Evolutionary conservation across 139 green algal species (phyloP).

Genomic region (Marvania coccoides): DNA sequence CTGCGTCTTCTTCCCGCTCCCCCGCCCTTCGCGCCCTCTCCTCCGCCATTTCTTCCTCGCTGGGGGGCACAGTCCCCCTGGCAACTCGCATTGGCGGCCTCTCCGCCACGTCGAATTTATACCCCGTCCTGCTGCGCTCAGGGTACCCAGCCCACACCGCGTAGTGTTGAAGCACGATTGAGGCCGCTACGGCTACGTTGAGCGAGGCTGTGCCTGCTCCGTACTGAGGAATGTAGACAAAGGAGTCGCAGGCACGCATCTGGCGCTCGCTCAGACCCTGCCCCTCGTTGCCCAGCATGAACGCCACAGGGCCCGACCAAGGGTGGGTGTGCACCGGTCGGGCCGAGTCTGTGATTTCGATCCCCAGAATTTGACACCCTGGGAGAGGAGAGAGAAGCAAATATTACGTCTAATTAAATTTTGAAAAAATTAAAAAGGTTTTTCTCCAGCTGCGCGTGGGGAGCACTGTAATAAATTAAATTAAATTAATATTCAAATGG

Average conservation of each 20-base stretch:
- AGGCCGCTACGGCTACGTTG: constrained; percentile 88
- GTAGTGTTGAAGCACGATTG: constrained; percentile 94
- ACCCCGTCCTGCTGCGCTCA: constrained; percentile 47
- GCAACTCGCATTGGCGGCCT: neutral
- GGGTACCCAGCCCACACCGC: constrained; percentile 68
- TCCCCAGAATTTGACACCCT: constrained; percentile 67
- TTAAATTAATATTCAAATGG: neutral
- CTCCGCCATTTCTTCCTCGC: neutral
- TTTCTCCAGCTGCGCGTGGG: too few relatives aligned
- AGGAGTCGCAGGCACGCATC: constrained; percentile 76
- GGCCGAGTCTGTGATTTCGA: constrained; percentile 80
- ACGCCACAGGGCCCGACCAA: constrained; percentile 73
- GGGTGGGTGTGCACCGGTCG: constrained; percentile 61
- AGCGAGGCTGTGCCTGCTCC: constrained; percentile 84
- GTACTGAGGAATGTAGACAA: constrained; percentile 91
- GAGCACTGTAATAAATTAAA: too few relatives aligned
- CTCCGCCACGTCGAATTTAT: constrained; percentile 7
- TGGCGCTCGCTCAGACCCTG: constrained; percentile 72
- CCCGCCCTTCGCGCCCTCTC: neutral
- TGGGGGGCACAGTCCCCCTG: neutral
- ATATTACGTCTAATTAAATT: too few relatives aligned
- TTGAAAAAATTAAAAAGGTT: too few relatives aligned
- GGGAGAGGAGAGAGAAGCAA: neutral
- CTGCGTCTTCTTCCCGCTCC: neutral
- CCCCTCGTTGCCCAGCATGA: constrained; percentile 93